phyloP scores from a whole-genome alignment of 2,329 filamentous ascomycete species.

The Sphaerulina musiva region DNA sequence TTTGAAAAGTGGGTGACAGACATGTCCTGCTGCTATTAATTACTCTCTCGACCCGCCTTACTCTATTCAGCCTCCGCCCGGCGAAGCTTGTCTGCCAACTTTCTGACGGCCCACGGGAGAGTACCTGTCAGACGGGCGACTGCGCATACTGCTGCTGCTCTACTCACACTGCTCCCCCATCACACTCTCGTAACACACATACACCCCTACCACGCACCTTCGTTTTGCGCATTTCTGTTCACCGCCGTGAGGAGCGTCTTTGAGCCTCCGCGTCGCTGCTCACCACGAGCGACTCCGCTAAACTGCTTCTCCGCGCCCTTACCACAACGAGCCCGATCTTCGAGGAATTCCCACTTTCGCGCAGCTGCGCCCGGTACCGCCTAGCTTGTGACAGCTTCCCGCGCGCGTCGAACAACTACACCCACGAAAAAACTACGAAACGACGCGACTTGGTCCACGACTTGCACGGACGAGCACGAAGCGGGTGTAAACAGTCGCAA shows the following conservation, averaged over 20 bases:
- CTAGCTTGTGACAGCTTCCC: neutral
- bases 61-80: constrained; percentile 1
- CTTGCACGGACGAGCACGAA: neutral
- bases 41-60: neutral
- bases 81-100: constrained; percentile 11
- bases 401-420: neutral
- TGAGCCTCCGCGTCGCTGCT: neutral
- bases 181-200: neutral
- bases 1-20: too few species aligned
- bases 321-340: too few species aligned
- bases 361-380: neutral
- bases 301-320: neutral
- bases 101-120: neutral
- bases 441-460: neutral
- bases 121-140: constrained; percentile 4
- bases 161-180: too few species aligned
- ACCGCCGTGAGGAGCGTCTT: neutral
- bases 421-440: neutral
- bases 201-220: neutral
- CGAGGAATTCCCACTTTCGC: neutral
- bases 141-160: neutral
- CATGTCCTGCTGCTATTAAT: too few species aligned
- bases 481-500: constrained; percentile 2
- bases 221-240: neutral
- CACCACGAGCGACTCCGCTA: neutral